Evolutionary conservation across 2,329 filamentous ascomycete genomes (phyloP).

Genomic region (Colletotrichum lindemuthianum): DNA sequence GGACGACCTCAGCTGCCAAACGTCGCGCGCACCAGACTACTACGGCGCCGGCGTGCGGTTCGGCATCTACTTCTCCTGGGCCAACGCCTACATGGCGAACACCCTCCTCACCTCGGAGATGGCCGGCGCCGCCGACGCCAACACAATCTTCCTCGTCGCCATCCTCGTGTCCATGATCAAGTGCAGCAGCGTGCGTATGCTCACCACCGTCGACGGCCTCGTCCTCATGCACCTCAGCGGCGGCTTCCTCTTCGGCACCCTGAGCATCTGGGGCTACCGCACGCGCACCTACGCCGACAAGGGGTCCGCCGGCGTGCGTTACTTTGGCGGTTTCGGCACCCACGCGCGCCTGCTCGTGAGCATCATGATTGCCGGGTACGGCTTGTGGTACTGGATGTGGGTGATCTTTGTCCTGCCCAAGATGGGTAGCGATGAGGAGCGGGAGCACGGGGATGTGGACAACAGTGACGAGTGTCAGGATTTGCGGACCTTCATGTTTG

Average conservation of each 20-base stretch:
- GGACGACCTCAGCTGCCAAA: slow-evolving; percentile 25
- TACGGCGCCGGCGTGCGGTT: slow-evolving; percentile 46
- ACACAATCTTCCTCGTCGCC: slow-evolving; percentile 45
- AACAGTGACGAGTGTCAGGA: slow-evolving; percentile 35
- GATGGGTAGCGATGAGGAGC: slow-evolving; percentile 34
- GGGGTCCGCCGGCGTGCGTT: slow-evolving; percentile 36
- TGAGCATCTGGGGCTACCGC: slow-evolving; percentile 43
- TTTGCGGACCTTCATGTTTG: slow-evolving; percentile 42
- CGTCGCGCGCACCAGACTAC: slow-evolving; percentile 42
- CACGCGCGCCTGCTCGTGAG: slow-evolving; percentile 39
- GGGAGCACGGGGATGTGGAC: slow-evolving; percentile 31
- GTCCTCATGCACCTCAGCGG: slow-evolving; percentile 44
- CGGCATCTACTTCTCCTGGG: slow-evolving; percentile 46
- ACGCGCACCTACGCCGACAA: slow-evolving; percentile 39
- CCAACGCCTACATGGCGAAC: slow-evolving; percentile 42
- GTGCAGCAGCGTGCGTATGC: slow-evolving; percentile 27
- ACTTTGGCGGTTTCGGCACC: slow-evolving; percentile 41
- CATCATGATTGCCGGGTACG: slow-evolving; percentile 39
- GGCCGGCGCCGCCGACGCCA: slow-evolving; percentile 39
- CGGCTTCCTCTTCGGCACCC: slow-evolving; percentile 42
- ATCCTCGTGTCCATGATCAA: slow-evolving; percentile 42
- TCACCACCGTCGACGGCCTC: slow-evolving; percentile 40
- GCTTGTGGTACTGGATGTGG: slow-evolving; percentile 43
- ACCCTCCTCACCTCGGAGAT: slow-evolving; percentile 40
- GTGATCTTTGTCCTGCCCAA: slow-evolving; percentile 30